Evolutionary conservation across 169 alveolate species (phyloP), one percentile per base, ranked within the genome.

Genomic region (Eimeria acervulina): DNA sequence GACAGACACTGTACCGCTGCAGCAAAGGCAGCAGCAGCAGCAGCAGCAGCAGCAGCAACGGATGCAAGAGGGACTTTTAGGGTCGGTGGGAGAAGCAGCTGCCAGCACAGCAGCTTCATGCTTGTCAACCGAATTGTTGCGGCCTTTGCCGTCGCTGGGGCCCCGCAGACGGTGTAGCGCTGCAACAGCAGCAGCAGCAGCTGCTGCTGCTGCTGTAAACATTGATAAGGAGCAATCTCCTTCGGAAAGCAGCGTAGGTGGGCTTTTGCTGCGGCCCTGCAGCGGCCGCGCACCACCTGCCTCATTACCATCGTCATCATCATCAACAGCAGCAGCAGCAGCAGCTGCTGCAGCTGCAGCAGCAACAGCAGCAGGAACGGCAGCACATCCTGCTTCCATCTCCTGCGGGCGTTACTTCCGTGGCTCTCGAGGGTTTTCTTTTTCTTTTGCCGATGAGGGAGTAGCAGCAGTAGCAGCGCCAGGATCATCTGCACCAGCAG

Each of bases 11-110:
- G 74, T n/a, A n/a, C 31, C n/a, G n/a, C 74, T 26, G 74, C 74
- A 63, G 74, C 74, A 63, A n/a, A 17, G 19, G 74, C 74, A 63
- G n/a, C 74, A 63, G n/a, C 74, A 63, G 74, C 74, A 63, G 74
- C 74, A 63, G n/a, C 74, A 63, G 74, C 74, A 63, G 33, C n/a
- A n/a, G 74, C n/a, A 26, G 12, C 74, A 63, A n/a, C 74, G 33
- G 74, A n/a, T 21, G 7, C 74, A 21, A 26, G 74, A n/a, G 74
- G 74, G 33, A 21, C n/a, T 21, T 63, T n/a, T 26, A 63, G 74
- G 33, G 3, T n/a, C 74, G 10, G 38, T 63, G 33, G 74, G 74
- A n/a, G 74, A 63, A 21, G 38, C 74, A 63, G n/a, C 74, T n/a
- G 33, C 31, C 17, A 63, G 74, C n/a, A 21, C 74, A 63, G 74